Evolutionary conservation across 306 rosid species (phyloP).

Genomic region (Medicago lupulina): DNA sequence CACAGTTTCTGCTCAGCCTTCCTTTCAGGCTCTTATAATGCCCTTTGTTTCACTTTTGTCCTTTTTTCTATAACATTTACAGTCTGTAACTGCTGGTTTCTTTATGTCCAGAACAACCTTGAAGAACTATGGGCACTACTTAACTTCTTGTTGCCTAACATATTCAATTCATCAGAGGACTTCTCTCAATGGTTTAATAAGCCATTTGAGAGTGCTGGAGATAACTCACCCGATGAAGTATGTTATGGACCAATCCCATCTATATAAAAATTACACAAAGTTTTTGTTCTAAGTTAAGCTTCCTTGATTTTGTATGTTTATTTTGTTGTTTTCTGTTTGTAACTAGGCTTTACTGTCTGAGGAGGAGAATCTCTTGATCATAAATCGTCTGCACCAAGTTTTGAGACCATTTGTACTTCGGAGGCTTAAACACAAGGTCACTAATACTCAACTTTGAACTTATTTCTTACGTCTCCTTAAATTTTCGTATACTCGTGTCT

Average conservation of each 20-base stretch:
- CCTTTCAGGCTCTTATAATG: conserved; percentile 22
- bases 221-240: conserved; percentile 90
- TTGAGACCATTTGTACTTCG: conserved; percentile 98
- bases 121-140: conserved; percentile 99
- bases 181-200: conserved; percentile 99
- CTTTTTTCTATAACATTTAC: conserved; percentile 25
- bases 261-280: conserved; percentile 26
- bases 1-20: conserved; percentile 30
- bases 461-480: conserved; percentile 28
- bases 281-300: conserved; percentile 10
- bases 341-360: conserved; percentile 91
- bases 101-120: conserved; percentile 83
- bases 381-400: conserved; percentile 98
- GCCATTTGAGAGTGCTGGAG: conserved; percentile 95
- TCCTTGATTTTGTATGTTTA: conserved; percentile 31
- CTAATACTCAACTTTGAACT: conserved; percentile 22
- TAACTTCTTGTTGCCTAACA: conserved; percentile 96
- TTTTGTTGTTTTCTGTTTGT: conserved; percentile 40
- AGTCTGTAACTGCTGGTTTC: conserved; percentile 41
- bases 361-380: conserved; percentile 99
- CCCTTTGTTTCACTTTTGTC: conserved; percentile 18
- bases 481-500: conserved; percentile 21
- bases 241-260: conserved; percentile 42
- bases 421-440: conserved; percentile 98
- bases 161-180: conserved; percentile 95